These are phyloP conservation scores for Acorus calamus DNA, from an alignment of 106 monocot genomes.

Conservation along the genomic window DNA sequence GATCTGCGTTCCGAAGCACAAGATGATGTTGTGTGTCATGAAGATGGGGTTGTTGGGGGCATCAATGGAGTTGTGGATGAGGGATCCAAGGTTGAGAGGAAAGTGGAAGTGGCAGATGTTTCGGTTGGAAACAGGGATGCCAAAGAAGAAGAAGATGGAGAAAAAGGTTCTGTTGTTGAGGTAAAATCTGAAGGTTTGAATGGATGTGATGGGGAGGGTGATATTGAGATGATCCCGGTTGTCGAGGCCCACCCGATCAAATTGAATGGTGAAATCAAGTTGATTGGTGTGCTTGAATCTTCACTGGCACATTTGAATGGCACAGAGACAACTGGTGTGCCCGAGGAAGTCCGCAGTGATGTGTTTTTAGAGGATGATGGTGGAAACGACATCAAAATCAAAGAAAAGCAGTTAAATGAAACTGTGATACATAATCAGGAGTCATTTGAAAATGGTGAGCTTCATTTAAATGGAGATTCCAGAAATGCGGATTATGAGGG, in stretches of 20 bases:
- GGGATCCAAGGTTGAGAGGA: slow-evolving; percentile 1
- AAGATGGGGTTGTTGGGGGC: not conserved
- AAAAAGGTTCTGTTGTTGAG: slow-evolving; percentile 6
- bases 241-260: too few species aligned
- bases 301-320: not conserved
- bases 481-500: not conserved
- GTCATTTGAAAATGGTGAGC: slow-evolving; percentile 1
- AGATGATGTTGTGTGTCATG: not conserved
- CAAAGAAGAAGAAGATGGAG: not conserved
- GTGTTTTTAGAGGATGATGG: not conserved
- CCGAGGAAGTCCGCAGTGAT: not conserved
- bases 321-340: not conserved
- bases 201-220: not conserved
- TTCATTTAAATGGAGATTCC: not conserved
- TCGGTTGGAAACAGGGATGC: slow-evolving; percentile 4
- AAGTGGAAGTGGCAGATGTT: slow-evolving; percentile 3
- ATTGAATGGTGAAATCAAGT: not conserved
- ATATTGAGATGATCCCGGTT: too few species aligned
- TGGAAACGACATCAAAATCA: too few species aligned
- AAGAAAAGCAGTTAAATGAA: too few species aligned
- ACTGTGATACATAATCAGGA: not conserved
- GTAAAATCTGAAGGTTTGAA: not conserved
- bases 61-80: not conserved
- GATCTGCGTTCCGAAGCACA: not conserved
- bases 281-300: not conserved